These are phyloP conservation scores for Calonectria leucothoes DNA, from an alignment of 2,329 filamentous ascomycete species.

Conservation along the genomic window DNA sequence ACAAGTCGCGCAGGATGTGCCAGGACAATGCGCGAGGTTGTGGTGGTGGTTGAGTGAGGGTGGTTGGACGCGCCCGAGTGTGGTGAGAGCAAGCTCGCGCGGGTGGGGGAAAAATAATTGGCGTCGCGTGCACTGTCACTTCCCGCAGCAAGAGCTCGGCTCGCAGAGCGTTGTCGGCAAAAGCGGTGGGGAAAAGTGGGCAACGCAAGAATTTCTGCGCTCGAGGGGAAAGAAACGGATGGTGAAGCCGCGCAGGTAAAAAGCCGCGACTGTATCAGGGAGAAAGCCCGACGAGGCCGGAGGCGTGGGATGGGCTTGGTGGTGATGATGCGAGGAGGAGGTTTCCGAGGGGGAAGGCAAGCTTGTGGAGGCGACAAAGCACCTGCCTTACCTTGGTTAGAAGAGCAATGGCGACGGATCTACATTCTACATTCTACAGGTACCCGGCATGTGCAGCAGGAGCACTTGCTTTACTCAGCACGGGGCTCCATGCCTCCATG, in stretches of 20 bases:
- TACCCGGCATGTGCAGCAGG: slow-evolving; percentile 11
- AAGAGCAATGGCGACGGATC: slow-evolving; percentile 7
- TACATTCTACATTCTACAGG: slow-evolving; percentile 5
- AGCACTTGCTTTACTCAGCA: slow-evolving; percentile 8
- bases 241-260: neutral
- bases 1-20: neutral
- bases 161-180: slow-evolving; percentile 1
- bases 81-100: slow-evolving; percentile 13
- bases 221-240: neutral
- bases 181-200: neutral
- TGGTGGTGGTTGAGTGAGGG: slow-evolving; percentile 11
- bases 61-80: slow-evolving; percentile 18
- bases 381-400: slow-evolving; percentile 17
- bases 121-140: slow-evolving; percentile 21
- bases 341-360: slow-evolving; percentile 18
- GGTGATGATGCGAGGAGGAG: slow-evolving; percentile 40
- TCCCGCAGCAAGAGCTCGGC: neutral
- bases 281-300: neutral
- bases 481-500: neutral
- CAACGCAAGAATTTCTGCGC: slow-evolving; percentile 2
- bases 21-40: slow-evolving; percentile 7
- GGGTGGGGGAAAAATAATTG: slow-evolving; percentile 19
- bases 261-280: neutral
- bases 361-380: slow-evolving; percentile 21
- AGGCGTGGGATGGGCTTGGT: slow-evolving; percentile 8